Percentiles rank a stretch among this genome's conserved stretches.
Conservation (phyloP, 2,329 filamentous ascomycete species). For the Aspergillus nomiae region DNA sequence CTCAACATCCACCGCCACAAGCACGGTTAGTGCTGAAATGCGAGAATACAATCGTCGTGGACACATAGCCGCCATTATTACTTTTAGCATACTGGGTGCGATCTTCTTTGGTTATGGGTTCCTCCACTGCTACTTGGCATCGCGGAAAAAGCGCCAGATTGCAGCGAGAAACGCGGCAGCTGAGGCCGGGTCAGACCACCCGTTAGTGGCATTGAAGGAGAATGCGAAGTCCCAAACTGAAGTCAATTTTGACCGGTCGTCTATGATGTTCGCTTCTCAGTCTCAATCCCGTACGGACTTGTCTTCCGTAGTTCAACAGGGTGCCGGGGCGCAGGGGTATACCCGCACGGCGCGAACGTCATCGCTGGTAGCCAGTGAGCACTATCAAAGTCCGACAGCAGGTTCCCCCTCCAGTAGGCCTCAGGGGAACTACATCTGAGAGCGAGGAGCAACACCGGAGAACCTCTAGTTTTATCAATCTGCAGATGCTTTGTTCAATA, state of each 20-base stretch:
- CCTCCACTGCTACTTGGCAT: slow-evolving; percentile 1
- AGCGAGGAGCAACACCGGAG: background rate
- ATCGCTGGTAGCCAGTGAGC: slow-evolving; percentile 5
- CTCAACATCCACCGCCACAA: slow-evolving; percentile 7
- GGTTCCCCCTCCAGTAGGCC: background rate
- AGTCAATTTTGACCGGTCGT: slow-evolving; percentile 8
- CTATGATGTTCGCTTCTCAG: slow-evolving; percentile 9
- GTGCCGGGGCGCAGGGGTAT: background rate
- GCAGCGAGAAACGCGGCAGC: background rate
- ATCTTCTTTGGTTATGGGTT: background rate
- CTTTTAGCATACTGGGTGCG: background rate
- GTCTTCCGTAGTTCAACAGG: background rate
- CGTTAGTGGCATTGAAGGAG: slow-evolving; percentile 2
- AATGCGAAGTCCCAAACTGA: background rate
- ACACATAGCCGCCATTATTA: slow-evolving; percentile 5
- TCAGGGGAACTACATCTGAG: background rate
- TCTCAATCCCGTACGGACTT: slow-evolving; percentile 1
- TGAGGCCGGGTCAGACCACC: background rate
- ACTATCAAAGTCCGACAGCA: background rate
- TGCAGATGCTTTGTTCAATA: background rate
- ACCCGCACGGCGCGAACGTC: background rate
- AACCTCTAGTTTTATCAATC: background rate
- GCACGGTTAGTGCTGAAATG: background rate
- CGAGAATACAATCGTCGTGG: slow-evolving; percentile 5
- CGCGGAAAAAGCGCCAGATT: background rate